Evolutionary conservation across 73 alveolate species (phyloP), one percentile per base, ranked within the genome.

Genomic region (Stentor roeselii): DNA sequence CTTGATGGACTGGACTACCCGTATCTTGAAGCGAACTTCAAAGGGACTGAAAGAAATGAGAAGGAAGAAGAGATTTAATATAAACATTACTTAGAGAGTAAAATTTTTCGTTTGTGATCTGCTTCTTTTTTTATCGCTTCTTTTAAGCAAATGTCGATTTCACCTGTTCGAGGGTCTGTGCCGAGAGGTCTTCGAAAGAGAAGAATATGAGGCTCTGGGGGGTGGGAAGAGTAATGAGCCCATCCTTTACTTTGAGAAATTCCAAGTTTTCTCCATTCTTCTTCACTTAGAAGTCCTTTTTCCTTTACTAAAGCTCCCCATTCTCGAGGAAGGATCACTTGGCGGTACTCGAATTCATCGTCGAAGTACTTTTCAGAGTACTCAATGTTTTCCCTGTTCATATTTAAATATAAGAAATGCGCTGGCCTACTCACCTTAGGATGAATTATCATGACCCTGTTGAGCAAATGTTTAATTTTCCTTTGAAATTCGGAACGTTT

Each of bases 151-250:
- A 21, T 21, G 34, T 67, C 80, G 34, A 67, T 40, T 67, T 21
- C n/a, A 32, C 99, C 99, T 27, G 99, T 94, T 59, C 83, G 86
- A 3, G 99, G 99, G 83, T 97, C 99, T 30, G 99, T 97, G 35
- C 99, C 99, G n/a, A 93, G 86, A 3, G 98, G 98, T 86, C 99
- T 95, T 93, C 99, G 90, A 89, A 96, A 95, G 37, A 95, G 95
- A 32, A 96, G 82, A 36, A 96, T 96, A 88, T 94, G 97, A 3
- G 99, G 99, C 80, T 86, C 91, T 42, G 92, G 94, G 30, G 87
- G 82, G 85, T 86, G 90, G 32, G 39, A n/a, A 1, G 27, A 78
- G 39, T 76, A 76, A 76, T 76, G 84, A 76, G 39, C 74, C 84
- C 84, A 76, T 15, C 84, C 84, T 76, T 41, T 76, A 35, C 84